phyloP scores from a whole-genome alignment of 768 basidiomycete species.

The Mrakia blollopis region DNA sequence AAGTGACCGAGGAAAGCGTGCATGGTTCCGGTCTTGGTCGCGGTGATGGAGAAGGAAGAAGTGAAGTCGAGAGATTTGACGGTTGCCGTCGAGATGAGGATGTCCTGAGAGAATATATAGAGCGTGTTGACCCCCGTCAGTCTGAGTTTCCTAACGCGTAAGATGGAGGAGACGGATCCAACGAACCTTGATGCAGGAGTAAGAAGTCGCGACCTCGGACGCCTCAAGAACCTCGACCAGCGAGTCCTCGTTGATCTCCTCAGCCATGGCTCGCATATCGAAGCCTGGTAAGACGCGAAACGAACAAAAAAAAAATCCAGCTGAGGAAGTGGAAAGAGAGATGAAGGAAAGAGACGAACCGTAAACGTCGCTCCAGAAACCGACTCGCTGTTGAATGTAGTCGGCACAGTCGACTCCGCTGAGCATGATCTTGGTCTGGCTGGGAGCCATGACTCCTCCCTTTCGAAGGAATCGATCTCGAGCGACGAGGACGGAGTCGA shows the following conservation, averaged over 20 bases:
- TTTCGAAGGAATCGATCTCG: constrained; percentile 77
- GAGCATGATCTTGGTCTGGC: constrained; percentile 80
- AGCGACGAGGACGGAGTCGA: constrained; percentile 86
- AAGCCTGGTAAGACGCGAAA: no score
- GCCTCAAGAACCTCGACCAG: constrained; percentile 72
- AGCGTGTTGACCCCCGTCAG: no score
- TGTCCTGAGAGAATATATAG: constrained; percentile 71
- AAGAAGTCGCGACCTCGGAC: constrained; percentile 60
- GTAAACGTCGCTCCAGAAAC: constrained; percentile 87
- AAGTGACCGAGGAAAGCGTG: constrained; percentile 86
- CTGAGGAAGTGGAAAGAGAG: background rate
- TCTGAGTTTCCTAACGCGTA: background rate
- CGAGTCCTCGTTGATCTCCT: constrained; percentile 70
- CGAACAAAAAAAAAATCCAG: no score
- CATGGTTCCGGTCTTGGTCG: constrained; percentile 56
- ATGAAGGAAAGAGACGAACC: constrained; percentile 52
- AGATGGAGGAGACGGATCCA: background rate
- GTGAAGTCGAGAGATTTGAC: constrained; percentile 72
- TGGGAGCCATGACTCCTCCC: constrained; percentile 79
- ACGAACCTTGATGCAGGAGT: constrained; percentile 63
- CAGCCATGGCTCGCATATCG: constrained; percentile 76
- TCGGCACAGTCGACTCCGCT: constrained; percentile 71
- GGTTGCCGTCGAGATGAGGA: constrained; percentile 62
- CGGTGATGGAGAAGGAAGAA: constrained; percentile 68
- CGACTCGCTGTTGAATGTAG: constrained; percentile 71